Percentiles rank a stretch among this genome's conserved stretches.
These are phyloP conservation scores for Collybiopsis confluens DNA, from an alignment of 768 basidiomycete genomes.

Conservation along the genomic window DNA sequence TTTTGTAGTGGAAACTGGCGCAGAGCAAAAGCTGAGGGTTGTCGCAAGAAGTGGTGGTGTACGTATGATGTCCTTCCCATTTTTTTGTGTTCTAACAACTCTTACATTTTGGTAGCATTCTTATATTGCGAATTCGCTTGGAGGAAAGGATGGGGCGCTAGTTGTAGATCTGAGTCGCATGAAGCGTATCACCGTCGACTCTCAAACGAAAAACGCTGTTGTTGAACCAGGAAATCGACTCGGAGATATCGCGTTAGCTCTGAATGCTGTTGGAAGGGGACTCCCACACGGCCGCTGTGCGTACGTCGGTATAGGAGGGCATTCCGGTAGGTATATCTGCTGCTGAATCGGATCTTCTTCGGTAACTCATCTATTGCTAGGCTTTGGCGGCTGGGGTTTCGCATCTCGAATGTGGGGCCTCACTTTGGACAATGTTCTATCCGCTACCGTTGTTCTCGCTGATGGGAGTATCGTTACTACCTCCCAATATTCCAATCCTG, in stretches of 20 bases:
- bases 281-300: conserved; percentile 42
- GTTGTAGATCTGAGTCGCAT: conserved; percentile 38
- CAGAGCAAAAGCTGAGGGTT: conserved; percentile 14
- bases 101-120: conserved; percentile 26
- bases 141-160: conserved; percentile 34
- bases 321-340: conserved; percentile 24
- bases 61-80: background rate
- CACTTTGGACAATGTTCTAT: conserved; percentile 20
- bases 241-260: conserved; percentile 31
- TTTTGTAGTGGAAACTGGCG: conserved; percentile 16
- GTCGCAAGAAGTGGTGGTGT: conserved; percentile 21
- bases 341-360: background rate
- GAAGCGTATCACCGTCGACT: conserved; percentile 28
- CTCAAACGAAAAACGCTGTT: conserved; percentile 24
- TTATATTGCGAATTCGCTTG: conserved; percentile 40
- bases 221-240: conserved; percentile 36
- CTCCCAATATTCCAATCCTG: conserved; percentile 17
- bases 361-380: conserved; percentile 8
- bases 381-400: conserved; percentile 23
- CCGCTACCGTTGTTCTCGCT: conserved; percentile 23
- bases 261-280: conserved; percentile 30
- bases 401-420: conserved; percentile 26
- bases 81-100: background rate
- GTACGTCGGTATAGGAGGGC: conserved; percentile 44
- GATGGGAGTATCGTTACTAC: conserved; percentile 21